Evolutionary conservation across 73 alveolate genomes (phyloP).

Genomic region (Symbiodinium natans): DNA sequence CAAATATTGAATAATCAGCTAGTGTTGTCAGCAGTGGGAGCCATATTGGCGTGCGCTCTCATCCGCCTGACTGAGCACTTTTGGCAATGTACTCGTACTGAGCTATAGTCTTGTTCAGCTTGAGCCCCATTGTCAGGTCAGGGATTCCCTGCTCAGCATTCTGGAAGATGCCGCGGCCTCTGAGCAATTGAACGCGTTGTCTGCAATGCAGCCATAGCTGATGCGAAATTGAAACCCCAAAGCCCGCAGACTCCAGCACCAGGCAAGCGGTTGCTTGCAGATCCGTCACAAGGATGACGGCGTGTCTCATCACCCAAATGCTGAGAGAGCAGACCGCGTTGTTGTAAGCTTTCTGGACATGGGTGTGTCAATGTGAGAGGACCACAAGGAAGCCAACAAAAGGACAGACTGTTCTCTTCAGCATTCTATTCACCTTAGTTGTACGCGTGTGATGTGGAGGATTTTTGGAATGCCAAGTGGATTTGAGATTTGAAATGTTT

Average conservation of each 20-base stretch:
- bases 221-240: no score
- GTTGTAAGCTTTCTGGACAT: neutral
- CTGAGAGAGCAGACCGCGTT: neutral
- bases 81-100: neutral
- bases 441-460: no score
- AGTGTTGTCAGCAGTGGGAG: no score
- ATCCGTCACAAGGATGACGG: slow-evolving; percentile 36
- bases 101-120: neutral
- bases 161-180: slow-evolving; percentile 37
- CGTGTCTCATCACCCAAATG: no score
- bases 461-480: neutral
- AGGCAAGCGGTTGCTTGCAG: slow-evolving; percentile 60
- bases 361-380: neutral
- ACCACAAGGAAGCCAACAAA: slow-evolving; percentile 57
- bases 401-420: neutral
- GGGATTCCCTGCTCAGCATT: slow-evolving; percentile 18
- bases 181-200: neutral
- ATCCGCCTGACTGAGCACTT: neutral
- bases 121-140: neutral
- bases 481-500: neutral
- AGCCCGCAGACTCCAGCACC: no score
- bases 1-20: no score
- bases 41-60: neutral
- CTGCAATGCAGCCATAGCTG: neutral
- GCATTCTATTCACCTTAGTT: neutral